phyloP scores from a whole-genome alignment of 768 basidiomycete genomes.

The Russula sp. region DNA sequence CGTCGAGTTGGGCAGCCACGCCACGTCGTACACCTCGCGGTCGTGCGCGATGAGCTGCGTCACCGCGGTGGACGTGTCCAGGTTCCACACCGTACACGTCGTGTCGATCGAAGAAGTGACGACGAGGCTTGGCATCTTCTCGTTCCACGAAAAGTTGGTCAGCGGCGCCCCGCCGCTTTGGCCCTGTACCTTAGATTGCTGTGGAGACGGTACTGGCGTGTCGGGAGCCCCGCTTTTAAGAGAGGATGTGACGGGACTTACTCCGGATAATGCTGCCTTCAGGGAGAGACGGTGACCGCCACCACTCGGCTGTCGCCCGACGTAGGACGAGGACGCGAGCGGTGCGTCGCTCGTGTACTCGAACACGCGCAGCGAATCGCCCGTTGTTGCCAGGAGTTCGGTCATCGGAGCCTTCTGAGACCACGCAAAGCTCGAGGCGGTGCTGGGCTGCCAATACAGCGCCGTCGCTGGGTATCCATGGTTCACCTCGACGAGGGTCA shows the following conservation, averaged over 20 bases:
- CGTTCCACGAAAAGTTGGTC: constrained; percentile 98
- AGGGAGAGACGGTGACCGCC: constrained; percentile 62
- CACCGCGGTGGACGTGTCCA: constrained; percentile 86
- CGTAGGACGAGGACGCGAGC: constrained; percentile 53
- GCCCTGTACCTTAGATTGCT: constrained; percentile 89
- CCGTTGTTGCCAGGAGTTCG: constrained; percentile 90
- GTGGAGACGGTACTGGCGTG: background rate
- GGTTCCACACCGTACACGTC: constrained; percentile 98
- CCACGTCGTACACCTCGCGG: constrained; percentile 93
- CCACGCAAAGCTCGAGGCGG: constrained; percentile 59
- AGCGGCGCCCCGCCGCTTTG: constrained; percentile 82
- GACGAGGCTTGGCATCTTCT: constrained; percentile 81
- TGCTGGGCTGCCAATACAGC: constrained; percentile 87
- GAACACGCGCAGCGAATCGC: constrained; percentile 89
- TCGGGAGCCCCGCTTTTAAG: constrained; percentile 11
- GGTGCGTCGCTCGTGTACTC: constrained; percentile 73
- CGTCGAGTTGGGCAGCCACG: constrained; percentile 94
- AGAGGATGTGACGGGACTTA: constrained; percentile 36
- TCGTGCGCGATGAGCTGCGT: constrained; percentile 98
- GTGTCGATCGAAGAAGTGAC: constrained; percentile 99
- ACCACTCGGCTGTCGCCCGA: constrained; percentile 54
- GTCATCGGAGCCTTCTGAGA: constrained; percentile 57
- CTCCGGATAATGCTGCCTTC: constrained; percentile 77
- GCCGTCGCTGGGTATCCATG: constrained; percentile 93
- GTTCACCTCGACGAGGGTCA: constrained; percentile 73